phyloP scores from a whole-genome alignment of 352 stramenopile genomes.

The Phytophthora sp. region DNA sequence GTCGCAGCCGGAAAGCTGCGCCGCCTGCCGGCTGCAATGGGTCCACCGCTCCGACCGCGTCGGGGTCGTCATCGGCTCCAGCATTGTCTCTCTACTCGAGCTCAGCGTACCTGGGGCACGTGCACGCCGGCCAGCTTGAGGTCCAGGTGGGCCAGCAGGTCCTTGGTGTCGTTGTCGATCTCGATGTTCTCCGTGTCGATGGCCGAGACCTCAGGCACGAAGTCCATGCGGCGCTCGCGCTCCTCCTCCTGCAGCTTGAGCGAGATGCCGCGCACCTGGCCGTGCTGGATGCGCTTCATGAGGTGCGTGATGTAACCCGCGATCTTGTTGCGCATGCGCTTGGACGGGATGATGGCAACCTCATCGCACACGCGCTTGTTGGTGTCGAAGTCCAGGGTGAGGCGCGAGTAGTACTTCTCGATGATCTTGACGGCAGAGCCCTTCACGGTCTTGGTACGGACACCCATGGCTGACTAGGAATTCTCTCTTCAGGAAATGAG shows the following conservation, averaged over 20 bases:
- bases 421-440: constrained; percentile 99
- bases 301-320: constrained; percentile 99
- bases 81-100: constrained; percentile 59
- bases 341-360: constrained; percentile 99
- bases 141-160: constrained; percentile 97
- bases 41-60: constrained; percentile 63
- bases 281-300: constrained; percentile 99
- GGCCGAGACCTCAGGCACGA: constrained; percentile 98
- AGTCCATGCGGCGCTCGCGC: constrained; percentile 99
- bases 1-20: neutral
- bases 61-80: constrained; percentile 72
- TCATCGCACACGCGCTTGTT: constrained; percentile 99
- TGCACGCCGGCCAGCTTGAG: constrained; percentile 92
- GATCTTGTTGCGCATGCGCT: constrained; percentile 99
- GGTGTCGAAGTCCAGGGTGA: constrained; percentile 99
- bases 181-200: constrained; percentile 95
- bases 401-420: constrained; percentile 99
- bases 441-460: constrained; percentile 99
- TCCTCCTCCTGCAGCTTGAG: constrained; percentile 99
- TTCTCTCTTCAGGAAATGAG: constrained; percentile 46
- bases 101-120: constrained; percentile 82
- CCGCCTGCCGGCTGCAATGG: constrained; percentile 43
- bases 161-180: constrained; percentile 99
- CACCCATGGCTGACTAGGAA: constrained; percentile 90
- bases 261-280: constrained; percentile 99